A percentile compares a stretch with the other conserved stretches of the same genome.
Evolutionary conservation across 2,329 filamentous ascomycete genomes (phyloP).

Genomic region (Botrytis paeoniae): DNA sequence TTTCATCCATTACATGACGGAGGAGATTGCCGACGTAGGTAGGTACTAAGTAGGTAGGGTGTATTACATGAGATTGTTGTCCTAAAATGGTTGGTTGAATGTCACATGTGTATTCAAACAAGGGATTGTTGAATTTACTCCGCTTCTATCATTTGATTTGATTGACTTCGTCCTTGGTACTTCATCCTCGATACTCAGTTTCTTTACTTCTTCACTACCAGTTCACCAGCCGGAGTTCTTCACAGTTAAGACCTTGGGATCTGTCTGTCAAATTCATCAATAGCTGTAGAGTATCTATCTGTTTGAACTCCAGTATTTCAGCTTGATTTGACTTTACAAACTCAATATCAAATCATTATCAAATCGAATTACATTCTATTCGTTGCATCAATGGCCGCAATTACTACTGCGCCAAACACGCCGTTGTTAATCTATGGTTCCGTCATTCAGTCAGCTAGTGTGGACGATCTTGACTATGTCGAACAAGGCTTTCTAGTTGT

Average conservation of each 20-base stretch:
- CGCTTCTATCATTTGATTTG: not conserved
- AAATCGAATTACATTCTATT: not conserved
- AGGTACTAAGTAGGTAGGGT: not conserved
- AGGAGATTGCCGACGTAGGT: not conserved
- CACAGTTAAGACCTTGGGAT: not conserved
- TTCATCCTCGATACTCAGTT: too few relatives aligned
- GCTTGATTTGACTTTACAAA: not conserved
- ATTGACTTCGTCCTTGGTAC: not conserved
- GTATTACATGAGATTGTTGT: not conserved
- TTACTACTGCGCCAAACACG: conserved; percentile 2
- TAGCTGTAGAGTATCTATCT: not conserved
- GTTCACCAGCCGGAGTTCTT: not conserved
- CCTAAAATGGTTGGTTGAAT: not conserved
- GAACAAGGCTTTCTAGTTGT: conserved; percentile 19
- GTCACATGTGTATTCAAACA: not conserved
- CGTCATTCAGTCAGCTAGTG: conserved; percentile 20
- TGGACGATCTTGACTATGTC: conserved; percentile 17
- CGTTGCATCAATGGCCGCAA: conserved; percentile 2
- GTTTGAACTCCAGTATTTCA: not conserved
- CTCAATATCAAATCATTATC: not conserved
- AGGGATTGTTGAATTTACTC: not conserved
- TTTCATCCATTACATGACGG: not conserved
- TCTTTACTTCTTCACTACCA: not conserved
- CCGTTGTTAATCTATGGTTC: conserved; percentile 19
- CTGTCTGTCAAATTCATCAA: too few relatives aligned